Conservation (phyloP, 1,284 basidiomycete species). For the Puccinia horiana region DNA sequence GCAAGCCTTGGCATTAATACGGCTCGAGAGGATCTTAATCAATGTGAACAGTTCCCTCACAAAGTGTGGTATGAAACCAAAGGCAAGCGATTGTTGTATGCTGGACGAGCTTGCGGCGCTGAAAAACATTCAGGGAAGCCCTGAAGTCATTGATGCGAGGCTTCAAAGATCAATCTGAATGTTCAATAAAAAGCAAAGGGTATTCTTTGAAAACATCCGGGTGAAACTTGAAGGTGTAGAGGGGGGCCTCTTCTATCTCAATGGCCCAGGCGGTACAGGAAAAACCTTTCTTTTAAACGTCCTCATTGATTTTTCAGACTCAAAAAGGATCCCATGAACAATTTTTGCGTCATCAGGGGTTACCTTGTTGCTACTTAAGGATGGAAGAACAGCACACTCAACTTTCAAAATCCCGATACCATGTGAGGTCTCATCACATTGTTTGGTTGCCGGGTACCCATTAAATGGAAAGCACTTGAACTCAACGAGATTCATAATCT, state of each 20-base stretch:
- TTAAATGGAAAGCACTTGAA: not conserved
- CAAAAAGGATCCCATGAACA: slow-evolving; percentile 58
- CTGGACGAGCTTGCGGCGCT: too few relatives aligned
- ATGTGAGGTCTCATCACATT: not conserved
- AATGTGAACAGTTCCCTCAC: not conserved
- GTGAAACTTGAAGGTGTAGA: not conserved
- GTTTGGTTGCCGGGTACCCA: not conserved
- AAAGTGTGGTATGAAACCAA: too few relatives aligned
- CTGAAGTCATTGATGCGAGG: too few relatives aligned
- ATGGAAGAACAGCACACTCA: slow-evolving; percentile 62
- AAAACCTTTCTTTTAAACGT: slow-evolving; percentile 64
- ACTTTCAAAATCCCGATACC: slow-evolving; percentile 61
- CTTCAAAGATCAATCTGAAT: not conserved
- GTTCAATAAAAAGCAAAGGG: not conserved
- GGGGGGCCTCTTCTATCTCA: not conserved
- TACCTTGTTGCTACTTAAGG: slow-evolving; percentile 60
- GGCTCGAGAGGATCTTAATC: not conserved
- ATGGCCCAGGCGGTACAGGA: slow-evolving; percentile 53
- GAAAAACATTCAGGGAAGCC: too few relatives aligned
- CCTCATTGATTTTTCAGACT: slow-evolving; percentile 57
- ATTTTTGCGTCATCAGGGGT: slow-evolving; percentile 64
- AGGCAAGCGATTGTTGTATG: too few relatives aligned
- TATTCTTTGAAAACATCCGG: not conserved
- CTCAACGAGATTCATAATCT: not conserved
- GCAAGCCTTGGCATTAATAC: too few relatives aligned